Evolutionary conservation across 2,329 filamentous ascomycete species (phyloP).

Genomic region (Penicillium janthinellum): DNA sequence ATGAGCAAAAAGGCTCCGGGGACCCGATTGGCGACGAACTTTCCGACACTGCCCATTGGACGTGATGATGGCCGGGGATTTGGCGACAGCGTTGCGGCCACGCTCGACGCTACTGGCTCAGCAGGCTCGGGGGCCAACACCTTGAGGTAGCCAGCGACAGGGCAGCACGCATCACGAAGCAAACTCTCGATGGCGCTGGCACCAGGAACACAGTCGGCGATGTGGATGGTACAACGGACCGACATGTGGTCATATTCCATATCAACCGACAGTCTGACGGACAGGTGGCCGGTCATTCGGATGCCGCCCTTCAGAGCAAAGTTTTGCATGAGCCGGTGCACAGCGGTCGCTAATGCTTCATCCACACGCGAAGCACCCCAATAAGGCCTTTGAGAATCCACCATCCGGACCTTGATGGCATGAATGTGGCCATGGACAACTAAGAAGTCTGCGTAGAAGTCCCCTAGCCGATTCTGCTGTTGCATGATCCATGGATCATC

Average conservation of each 20-base stretch:
- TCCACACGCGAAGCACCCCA: constrained; percentile 61
- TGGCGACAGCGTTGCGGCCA: constrained; percentile 17
- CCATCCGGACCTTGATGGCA: constrained; percentile 67
- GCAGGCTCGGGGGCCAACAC: constrained; percentile 21
- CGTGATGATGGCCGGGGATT: neutral
- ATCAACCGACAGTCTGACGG: constrained; percentile 70
- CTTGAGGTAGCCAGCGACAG: constrained; percentile 33
- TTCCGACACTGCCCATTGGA: constrained; percentile 1
- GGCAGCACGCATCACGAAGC: constrained; percentile 33
- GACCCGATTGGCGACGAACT: neutral
- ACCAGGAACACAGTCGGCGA: constrained; percentile 37
- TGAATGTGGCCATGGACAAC: constrained; percentile 66
- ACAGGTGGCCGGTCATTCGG: constrained; percentile 68
- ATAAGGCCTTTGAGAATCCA: constrained; percentile 65
- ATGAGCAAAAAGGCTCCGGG: neutral
- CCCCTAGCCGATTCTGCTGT: constrained; percentile 64
- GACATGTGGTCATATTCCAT: constrained; percentile 39
- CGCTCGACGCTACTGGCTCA: constrained; percentile 10
- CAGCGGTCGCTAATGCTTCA: constrained; percentile 58
- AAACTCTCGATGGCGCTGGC: constrained; percentile 28
- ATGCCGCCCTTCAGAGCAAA: constrained; percentile 56
- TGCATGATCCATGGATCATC: constrained; percentile 67
- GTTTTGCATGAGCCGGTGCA: constrained; percentile 65
- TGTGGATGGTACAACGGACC: constrained; percentile 38
- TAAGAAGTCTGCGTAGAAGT: constrained; percentile 73